Percentiles rank a stretch among this genome's conserved stretches.
phyloP scores from a whole-genome alignment of 352 stramenopile species.

The Stramenopiles sp. region DNA sequence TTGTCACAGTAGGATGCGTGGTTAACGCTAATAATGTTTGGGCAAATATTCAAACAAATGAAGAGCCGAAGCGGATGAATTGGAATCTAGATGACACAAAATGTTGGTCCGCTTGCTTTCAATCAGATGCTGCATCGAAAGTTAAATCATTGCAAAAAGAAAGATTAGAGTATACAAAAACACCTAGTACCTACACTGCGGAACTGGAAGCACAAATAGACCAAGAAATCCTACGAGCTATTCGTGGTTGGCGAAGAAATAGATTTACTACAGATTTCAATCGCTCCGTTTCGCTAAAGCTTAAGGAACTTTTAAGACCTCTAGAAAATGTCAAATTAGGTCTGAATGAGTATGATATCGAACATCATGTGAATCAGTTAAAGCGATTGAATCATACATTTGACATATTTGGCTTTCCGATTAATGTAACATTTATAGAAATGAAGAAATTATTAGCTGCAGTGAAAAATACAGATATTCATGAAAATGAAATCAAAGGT shows the following conservation, averaged over 20 bases:
- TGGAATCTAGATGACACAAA: slow-evolving; percentile 39
- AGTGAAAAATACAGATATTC: slow-evolving; percentile 48
- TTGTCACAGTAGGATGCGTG: slow-evolving; percentile 38
- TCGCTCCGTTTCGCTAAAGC: slow-evolving; percentile 31
- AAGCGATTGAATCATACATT: slow-evolving; percentile 11
- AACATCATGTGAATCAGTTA: slow-evolving; percentile 10
- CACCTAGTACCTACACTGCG: slow-evolving; percentile 22
- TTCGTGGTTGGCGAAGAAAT: slow-evolving; percentile 36
- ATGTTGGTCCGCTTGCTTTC: slow-evolving; percentile 41
- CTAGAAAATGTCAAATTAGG: slow-evolving; percentile 20
- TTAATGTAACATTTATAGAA: slow-evolving; percentile 50
- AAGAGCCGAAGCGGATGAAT: slow-evolving; percentile 23
- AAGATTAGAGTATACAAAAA: slow-evolving; percentile 25
- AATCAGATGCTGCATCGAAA: slow-evolving; percentile 12
- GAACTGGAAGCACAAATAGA: slow-evolving; percentile 32
- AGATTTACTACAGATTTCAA: slow-evolving; percentile 42
- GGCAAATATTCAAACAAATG: slow-evolving; percentile 33
- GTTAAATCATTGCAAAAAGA: slow-evolving; percentile 23
- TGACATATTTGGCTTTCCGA: slow-evolving; percentile 31
- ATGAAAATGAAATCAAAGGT: slow-evolving; percentile 33
- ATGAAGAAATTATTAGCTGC: slow-evolving; percentile 28
- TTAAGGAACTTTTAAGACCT: slow-evolving; percentile 27
- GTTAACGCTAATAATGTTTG: slow-evolving; percentile 48
- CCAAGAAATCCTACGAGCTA: slow-evolving; percentile 34
- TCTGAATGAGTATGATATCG: background rate